phyloP scores from a whole-genome alignment of 441 rosid species.

The Syzygium syzygioides region DNA sequence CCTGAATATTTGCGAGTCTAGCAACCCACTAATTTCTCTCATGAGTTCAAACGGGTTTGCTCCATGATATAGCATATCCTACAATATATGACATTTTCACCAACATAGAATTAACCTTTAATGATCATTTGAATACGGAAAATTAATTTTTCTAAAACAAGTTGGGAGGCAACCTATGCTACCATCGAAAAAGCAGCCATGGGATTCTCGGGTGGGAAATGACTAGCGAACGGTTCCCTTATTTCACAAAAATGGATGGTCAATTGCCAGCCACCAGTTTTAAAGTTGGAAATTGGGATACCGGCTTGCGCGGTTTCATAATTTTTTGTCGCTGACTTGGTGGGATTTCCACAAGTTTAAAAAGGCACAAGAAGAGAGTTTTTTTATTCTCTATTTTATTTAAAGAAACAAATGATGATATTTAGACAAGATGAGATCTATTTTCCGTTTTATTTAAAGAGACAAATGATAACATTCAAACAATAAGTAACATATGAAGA shows the following conservation, averaged over 20 bases:
- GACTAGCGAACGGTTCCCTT: neutral
- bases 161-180: neutral
- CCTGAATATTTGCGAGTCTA: neutral
- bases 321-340: neutral
- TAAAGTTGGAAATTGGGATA: neutral
- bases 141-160: neutral
- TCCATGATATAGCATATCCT: neutral
- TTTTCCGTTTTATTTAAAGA: too few relatives aligned
- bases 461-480: too few relatives aligned
- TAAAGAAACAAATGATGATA: neutral
- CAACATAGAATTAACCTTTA: neutral
- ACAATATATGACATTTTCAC: neutral
- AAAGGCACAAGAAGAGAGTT: neutral
- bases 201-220: neutral
- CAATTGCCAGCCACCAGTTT: neutral
- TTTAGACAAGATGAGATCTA: too few relatives aligned
- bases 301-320: neutral
- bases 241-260: neutral
- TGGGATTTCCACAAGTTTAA: neutral
- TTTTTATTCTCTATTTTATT: neutral
- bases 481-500: too few relatives aligned
- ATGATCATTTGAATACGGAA: neutral
- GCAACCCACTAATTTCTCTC: neutral
- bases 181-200: neutral
- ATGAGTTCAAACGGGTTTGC: neutral